These are phyloP conservation scores for Barnettozyma vustinii DNA, from an alignment of 805 yeast genomes.

Conservation along the genomic window DNA sequence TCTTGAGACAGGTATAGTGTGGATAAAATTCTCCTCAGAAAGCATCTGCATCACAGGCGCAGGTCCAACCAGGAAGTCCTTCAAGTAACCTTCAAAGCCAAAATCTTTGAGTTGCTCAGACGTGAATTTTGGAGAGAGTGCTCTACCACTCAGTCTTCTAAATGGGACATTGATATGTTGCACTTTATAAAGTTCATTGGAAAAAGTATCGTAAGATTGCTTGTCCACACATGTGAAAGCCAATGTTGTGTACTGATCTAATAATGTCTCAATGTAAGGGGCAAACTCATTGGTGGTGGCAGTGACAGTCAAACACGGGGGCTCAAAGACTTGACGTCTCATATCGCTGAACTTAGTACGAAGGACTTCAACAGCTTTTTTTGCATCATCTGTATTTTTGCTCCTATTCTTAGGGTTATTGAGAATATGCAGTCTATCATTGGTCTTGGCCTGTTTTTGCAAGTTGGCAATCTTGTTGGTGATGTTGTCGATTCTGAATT, in stretches of 20 bases:
- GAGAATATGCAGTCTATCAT: constrained; percentile 48
- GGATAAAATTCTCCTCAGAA: constrained; percentile 45
- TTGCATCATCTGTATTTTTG: constrained; percentile 12
- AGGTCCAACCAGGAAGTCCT: constrained; percentile 74
- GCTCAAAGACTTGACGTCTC: constrained; percentile 51
- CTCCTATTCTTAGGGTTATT: constrained; percentile 22
- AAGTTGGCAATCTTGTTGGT: constrained; percentile 28
- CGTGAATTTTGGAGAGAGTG: constrained; percentile 23
- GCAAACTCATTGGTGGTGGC: constrained; percentile 47
- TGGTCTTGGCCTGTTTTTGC: constrained; percentile 35
- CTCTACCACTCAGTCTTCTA: constrained; percentile 37
- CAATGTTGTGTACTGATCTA: constrained; percentile 46
- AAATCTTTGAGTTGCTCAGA: constrained; percentile 32
- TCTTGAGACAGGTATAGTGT: constrained; percentile 58
- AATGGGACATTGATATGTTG: constrained; percentile 43
- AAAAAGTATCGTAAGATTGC: constrained; percentile 42
- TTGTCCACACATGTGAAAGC: constrained; percentile 60
- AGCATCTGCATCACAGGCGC: constrained; percentile 65
- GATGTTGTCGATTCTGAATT: constrained; percentile 29
- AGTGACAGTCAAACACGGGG: constrained; percentile 64
- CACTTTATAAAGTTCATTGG: constrained; percentile 37
- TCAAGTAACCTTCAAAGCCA: constrained; percentile 79
- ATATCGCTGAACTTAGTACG: constrained; percentile 33
- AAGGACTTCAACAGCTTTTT: constrained; percentile 36
- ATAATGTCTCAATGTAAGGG: constrained; percentile 49